Evolutionary conservation across 352 stramenopile genomes (phyloP), one percentile per base, ranked within the genome.

Genomic region (Phytophthora pseudosyringae): DNA sequence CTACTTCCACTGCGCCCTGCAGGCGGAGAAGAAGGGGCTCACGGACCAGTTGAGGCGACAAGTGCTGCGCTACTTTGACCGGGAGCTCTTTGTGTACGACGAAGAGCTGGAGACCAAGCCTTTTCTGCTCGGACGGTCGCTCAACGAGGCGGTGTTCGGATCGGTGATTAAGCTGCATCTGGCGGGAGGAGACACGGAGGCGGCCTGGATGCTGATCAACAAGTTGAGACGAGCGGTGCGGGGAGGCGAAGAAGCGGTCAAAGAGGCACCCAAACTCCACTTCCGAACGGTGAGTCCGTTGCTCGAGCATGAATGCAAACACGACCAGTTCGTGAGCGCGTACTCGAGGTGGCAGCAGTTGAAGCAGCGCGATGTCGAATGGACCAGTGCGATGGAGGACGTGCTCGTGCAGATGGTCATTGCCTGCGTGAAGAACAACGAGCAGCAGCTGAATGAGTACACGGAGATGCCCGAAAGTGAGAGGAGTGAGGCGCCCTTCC

Each of bases 371-470:
- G 66, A 81, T 40, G 82, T 93, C 13, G 77, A 90, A 68, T 93
- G 84, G 84, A 93, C 80, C 18, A 71, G 50, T 50, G 78, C 75
- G 13, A 93, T 93, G 84, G 82, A 93, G 46, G 80, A 90, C 56
- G 71, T 75, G 50, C 69, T 93, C 29, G 70, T 90, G 36, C 76
- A 89, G 50, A 84, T 92, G 71, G 59, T 88, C n/a, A 67, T 88
- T 21, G 75, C 81, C 1, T 88, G 81, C 44, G 52, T 80, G 8
- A 70, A 67, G 38, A 60, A 76, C 33, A 10, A 82, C 33, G 44
- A 67, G 2, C 46, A 56, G 25, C 55, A 60, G 48, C 15, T 46
- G 13, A 59, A 43, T 12, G 33, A 56, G 45, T 60, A 57, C 38
- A 58, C 60, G 10, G 52, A 55, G 13, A 51, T 57, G 40, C 16